Conservation (phyloP, 176 grass and related monocot genomes). For the Lolium perenne region DNA sequence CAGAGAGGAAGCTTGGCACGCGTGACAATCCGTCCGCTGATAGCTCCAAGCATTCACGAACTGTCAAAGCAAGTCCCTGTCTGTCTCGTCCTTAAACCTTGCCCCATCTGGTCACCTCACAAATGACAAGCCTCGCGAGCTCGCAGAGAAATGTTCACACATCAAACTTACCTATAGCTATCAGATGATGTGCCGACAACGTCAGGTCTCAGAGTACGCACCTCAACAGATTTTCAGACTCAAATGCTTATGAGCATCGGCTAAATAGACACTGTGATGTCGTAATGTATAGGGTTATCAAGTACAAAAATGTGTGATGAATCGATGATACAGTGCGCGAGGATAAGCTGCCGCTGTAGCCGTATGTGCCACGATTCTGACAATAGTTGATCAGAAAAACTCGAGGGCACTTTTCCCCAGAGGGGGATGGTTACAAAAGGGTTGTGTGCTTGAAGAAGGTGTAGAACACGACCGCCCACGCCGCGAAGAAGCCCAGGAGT, state of each 20-base stretch:
- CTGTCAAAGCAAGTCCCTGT: neutral
- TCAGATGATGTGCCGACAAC: neutral
- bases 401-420: neutral
- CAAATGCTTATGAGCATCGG: no score
- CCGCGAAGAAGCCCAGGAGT: constrained; percentile 60
- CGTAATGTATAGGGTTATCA: no score
- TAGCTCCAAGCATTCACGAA: neutral
- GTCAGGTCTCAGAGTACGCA: neutral
- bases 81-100: neutral
- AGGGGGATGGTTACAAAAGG: constrained; percentile 48
- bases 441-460: constrained; percentile 60
- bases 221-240: no score
- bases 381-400: neutral
- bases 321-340: neutral
- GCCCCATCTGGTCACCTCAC: no score
- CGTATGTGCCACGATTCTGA: neutral
- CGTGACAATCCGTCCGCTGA: no score
- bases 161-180: no score
- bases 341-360: neutral
- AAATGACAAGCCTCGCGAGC: no score
- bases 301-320: neutral
- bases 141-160: neutral
- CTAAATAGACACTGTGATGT: no score
- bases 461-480: constrained; percentile 65
- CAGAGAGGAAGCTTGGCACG: no score